These are phyloP conservation scores for Incumbomyces lentus DNA, from an alignment of 2,329 filamentous ascomycete species.

Conservation along the genomic window DNA sequence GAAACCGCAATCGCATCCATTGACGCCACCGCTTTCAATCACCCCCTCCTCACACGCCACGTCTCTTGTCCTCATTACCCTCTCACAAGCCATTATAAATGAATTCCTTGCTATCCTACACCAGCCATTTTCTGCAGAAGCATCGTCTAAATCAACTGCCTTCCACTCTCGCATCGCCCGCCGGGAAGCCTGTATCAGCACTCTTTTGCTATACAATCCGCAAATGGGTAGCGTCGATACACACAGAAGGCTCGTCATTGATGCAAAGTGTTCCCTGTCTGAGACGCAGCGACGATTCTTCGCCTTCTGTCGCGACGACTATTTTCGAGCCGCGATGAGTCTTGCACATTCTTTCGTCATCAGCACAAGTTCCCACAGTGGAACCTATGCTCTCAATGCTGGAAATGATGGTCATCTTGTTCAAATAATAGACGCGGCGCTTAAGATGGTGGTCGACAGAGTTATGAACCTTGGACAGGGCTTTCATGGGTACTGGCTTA, in stretches of 20 bases:
- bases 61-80: not conserved
- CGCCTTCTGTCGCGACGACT: conserved; percentile 10
- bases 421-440: conserved; percentile 19
- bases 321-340: conserved; percentile 11
- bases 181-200: conserved; percentile 14
- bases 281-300: not conserved
- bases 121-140: conserved; percentile 21
- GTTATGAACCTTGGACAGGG: conserved; percentile 26
- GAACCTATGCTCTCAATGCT: not conserved
- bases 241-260: conserved; percentile 9
- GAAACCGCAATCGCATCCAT: conserved; percentile 6
- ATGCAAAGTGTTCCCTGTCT: not conserved
- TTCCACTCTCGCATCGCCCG: conserved; percentile 22
- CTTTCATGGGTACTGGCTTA: conserved; percentile 27
- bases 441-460: conserved; percentile 26
- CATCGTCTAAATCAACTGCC: conserved; percentile 18
- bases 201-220: conserved; percentile 14
- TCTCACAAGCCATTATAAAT: conserved; percentile 23
- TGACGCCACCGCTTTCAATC: not conserved
- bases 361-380: not conserved
- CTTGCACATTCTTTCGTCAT: conserved; percentile 10
- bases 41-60: not conserved
- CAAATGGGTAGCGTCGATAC: conserved; percentile 11
- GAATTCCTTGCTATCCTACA: conserved; percentile 25
- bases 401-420: conserved; percentile 2